These are phyloP conservation scores for Botrytis tulipae DNA, from an alignment of 2,329 filamentous ascomycete genomes.

Conservation along the genomic window DNA sequence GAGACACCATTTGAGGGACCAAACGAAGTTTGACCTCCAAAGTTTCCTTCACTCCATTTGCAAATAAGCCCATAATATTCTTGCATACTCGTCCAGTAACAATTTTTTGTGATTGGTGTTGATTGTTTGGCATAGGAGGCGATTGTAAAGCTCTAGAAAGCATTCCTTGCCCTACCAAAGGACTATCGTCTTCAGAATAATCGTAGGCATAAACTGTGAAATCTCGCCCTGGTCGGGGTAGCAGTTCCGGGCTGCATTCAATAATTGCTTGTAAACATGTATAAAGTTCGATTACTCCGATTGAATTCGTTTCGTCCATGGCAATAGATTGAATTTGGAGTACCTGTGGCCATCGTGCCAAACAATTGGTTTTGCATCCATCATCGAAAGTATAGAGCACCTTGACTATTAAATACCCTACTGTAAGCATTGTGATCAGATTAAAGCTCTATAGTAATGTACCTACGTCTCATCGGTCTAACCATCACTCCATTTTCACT, in stretches of 20 bases:
- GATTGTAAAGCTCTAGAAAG: conserved; percentile 74
- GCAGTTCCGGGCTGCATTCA: conserved; percentile 79
- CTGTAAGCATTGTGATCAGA: conserved; percentile 25
- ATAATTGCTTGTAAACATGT: conserved; percentile 82
- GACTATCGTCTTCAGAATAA: conserved; percentile 91
- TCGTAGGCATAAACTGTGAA: conserved; percentile 98
- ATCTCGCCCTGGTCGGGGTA: conserved; percentile 67
- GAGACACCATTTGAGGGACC: conserved; percentile 59
- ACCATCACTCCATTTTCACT: conserved; percentile 53
- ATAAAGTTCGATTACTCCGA: conserved; percentile 84
- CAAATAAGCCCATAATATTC: conserved; percentile 81
- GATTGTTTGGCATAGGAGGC: conserved; percentile 55
- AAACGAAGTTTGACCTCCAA: conserved; percentile 90
- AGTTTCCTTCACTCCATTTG: conserved; percentile 79
- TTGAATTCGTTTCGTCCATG: conserved; percentile 74
- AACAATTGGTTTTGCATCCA: conserved; percentile 81
- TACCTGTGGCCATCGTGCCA: conserved; percentile 79
- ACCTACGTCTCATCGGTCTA: conserved; percentile 62
- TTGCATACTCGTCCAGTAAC: conserved; percentile 89
- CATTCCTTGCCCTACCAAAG: conserved; percentile 93
- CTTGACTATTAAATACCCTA: conserved; percentile 64
- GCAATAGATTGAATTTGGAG: conserved; percentile 77
- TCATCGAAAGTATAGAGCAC: conserved; percentile 95
- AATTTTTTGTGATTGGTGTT: conserved; percentile 62
- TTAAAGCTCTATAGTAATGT: conserved; percentile 11